A percentile compares a stretch with the other conserved stretches of the same genome.
These are phyloP conservation scores for Aphanomyces invadans DNA, from an alignment of 352 stramenopile species.

Conservation along the genomic window DNA sequence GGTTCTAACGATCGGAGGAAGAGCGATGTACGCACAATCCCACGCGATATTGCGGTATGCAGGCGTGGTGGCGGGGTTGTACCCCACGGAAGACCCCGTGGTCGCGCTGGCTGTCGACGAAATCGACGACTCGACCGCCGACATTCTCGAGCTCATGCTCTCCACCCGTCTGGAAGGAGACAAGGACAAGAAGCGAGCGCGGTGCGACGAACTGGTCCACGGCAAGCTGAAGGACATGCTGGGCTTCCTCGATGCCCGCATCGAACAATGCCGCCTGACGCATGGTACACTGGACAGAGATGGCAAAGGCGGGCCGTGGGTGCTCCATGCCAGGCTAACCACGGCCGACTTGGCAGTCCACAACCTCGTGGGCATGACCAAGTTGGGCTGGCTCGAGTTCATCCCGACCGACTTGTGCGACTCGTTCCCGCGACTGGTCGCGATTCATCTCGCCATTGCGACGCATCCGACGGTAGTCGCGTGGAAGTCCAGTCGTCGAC, in stretches of 20 bases:
- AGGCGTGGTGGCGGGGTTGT: slow-evolving; percentile 30
- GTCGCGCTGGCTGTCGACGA: slow-evolving; percentile 29
- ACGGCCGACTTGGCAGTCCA: slow-evolving; percentile 13
- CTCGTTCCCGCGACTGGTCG: neutral
- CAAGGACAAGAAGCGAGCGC: slow-evolving; percentile 26
- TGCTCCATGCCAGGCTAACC: neutral
- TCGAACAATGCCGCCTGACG: too few relatives aligned
- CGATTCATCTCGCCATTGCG: neutral
- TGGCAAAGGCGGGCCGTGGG: neutral
- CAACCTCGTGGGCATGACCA: neutral
- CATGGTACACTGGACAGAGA: too few relatives aligned
- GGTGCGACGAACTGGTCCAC: slow-evolving; percentile 28
- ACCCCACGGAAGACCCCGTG: slow-evolving; percentile 30
- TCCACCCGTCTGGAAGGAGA: slow-evolving; percentile 29
- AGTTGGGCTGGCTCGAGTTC: slow-evolving; percentile 14
- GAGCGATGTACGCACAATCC: slow-evolving; percentile 40
- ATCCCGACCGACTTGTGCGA: slow-evolving; percentile 8
- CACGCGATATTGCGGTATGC: slow-evolving; percentile 35
- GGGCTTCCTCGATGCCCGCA: slow-evolving; percentile 33
- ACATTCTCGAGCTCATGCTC: slow-evolving; percentile 3
- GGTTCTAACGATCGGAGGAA: slow-evolving; percentile 38
- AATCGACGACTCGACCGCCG: slow-evolving; percentile 24
- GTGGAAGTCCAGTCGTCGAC: neutral
- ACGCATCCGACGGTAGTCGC: neutral
- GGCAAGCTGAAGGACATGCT: slow-evolving; percentile 39